Evolutionary conservation across 2,329 filamentous ascomycete species (phyloP).

Genomic region (Aspergillus costaricaensis): DNA sequence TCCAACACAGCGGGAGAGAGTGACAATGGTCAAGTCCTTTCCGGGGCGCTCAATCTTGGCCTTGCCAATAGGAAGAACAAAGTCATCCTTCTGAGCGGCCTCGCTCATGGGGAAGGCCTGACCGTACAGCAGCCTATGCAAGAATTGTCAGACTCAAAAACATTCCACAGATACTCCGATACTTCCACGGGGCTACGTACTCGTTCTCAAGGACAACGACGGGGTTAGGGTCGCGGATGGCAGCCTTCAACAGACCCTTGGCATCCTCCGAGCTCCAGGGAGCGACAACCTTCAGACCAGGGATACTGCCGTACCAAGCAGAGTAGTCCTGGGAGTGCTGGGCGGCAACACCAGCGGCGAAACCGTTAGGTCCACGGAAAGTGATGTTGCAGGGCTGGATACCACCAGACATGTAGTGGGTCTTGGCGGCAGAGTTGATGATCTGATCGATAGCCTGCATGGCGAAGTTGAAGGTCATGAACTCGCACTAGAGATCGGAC

Average conservation of each 20-base stretch:
- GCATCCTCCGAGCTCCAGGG: conserved; percentile 98
- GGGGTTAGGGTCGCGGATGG: conserved; percentile 97
- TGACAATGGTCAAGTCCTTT: conserved; percentile 94
- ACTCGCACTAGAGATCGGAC: conserved; percentile 71
- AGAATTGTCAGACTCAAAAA: conserved; percentile 29
- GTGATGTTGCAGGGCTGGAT: conserved; percentile 99
- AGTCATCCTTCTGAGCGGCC: conserved; percentile 92
- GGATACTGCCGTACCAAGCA: conserved; percentile 98
- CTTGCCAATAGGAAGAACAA: conserved; percentile 96
- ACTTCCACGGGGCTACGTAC: conserved; percentile 39
- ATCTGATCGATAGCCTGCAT: conserved; percentile 99
- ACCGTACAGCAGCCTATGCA: conserved; percentile 75
- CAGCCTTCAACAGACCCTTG: conserved; percentile 96
- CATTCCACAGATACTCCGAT: conserved; percentile 2
- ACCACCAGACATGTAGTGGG: conserved; percentile 99
- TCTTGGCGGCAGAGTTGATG: conserved; percentile 98
- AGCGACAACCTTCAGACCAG: conserved; percentile 92
- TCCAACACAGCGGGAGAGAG: conserved; percentile 91
- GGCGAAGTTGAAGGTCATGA: conserved; percentile 99
- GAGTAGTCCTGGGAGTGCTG: conserved; percentile 99
- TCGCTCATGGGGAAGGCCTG: conserved; percentile 96
- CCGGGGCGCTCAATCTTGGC: conserved; percentile 97
- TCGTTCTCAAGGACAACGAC: conserved; percentile 90
- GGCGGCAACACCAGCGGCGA: conserved; percentile 89
- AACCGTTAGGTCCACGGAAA: conserved; percentile 98